Evolutionary conservation across 2,329 filamentous ascomycete genomes (phyloP).

Genomic region (Zopfia rhizophila): DNA sequence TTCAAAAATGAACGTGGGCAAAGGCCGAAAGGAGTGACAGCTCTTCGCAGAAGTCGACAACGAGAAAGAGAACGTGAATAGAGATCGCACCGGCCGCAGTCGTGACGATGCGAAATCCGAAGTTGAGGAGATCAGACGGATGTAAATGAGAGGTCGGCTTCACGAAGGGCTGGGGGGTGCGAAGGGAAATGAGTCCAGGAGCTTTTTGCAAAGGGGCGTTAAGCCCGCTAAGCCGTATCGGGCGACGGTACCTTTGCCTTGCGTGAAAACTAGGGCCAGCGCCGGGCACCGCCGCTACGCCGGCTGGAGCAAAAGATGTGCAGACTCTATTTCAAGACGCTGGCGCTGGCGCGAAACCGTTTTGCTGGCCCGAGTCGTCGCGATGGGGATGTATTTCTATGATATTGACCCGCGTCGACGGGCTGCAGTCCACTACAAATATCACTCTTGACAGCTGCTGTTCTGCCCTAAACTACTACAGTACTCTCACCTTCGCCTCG

Average conservation of each 20-base stretch:
- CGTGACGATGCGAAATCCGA: constrained; percentile 48
- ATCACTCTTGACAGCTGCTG: too few species aligned
- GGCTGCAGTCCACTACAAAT: too few species aligned
- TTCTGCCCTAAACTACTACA: too few species aligned
- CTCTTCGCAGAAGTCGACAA: constrained; percentile 53
- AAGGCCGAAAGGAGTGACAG: constrained; percentile 56
- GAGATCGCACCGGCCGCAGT: constrained; percentile 49
- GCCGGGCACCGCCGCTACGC: too few species aligned
- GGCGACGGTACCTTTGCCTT: too few species aligned
- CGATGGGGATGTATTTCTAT: too few species aligned
- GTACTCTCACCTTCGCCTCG: not conserved
- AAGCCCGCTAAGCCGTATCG: too few species aligned
- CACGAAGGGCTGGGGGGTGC: constrained; percentile 35
- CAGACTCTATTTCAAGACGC: too few species aligned
- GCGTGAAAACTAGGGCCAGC: too few species aligned
- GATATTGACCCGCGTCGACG: too few species aligned
- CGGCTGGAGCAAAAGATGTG: not conserved
- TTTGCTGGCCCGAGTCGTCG: too few species aligned
- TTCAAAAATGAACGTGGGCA: constrained; percentile 51
- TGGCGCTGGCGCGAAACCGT: too few species aligned
- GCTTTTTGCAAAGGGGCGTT: constrained; percentile 26
- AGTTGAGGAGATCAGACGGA: constrained; percentile 44
- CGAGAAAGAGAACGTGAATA: constrained; percentile 47
- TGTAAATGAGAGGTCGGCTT: constrained; percentile 46
- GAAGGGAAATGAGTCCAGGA: not conserved